Base-by-base conservation (phyloP, 2,329 filamentous ascomycete species). In the Dothiorella sarmentorum region DNA sequence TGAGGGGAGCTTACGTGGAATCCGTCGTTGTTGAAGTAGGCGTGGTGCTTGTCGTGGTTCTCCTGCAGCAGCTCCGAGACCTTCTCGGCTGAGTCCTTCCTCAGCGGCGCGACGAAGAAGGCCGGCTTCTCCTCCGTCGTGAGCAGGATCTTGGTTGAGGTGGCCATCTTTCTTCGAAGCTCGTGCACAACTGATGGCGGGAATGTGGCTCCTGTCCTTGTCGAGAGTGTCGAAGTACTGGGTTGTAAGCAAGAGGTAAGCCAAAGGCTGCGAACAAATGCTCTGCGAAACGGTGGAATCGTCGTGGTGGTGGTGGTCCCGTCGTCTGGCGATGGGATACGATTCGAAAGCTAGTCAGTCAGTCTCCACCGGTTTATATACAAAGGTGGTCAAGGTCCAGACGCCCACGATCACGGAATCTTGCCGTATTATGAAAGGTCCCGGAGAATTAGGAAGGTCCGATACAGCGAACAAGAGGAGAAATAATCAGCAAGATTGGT, bases 11-110 rank as follows among this genome's bases (percentile, higher is more conserved):
- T 42, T 65, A 72, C 90, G 68, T 97, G 92, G 62, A 88, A 95
- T 0, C 88, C 87, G 1, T 72, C 68, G 0, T 80, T 61, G 61
- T 94, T 95, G 79, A 91, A 96, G 75, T 87, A 95, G 60, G 91
- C 87, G 68, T 96, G 89, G 65, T 91, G 81, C 76, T 74, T 85
- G 26, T 82, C 82, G 63, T 94, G 81, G 67, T 96, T 91, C 59
- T 85, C 76, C 69, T 96, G 89, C 17, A 97, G 75, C 3, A 96
- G 73, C 62, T 88, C 78, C 3, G 85, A 87, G 0, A 82, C 80
- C 60, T 78, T 85, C 37, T 77, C 74, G 0, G 90, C 88, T 0
- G 85, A 80, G 31, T 85, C 84, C 2, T 81, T 73, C 2, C 76
- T 82, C 38, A 79, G 73, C 73, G 61, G 76, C 61, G 69, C 67